These are phyloP conservation scores for Pachysandra terminalis DNA, from an alignment of 164 flowering plant genomes.

Conservation along the genomic window DNA sequence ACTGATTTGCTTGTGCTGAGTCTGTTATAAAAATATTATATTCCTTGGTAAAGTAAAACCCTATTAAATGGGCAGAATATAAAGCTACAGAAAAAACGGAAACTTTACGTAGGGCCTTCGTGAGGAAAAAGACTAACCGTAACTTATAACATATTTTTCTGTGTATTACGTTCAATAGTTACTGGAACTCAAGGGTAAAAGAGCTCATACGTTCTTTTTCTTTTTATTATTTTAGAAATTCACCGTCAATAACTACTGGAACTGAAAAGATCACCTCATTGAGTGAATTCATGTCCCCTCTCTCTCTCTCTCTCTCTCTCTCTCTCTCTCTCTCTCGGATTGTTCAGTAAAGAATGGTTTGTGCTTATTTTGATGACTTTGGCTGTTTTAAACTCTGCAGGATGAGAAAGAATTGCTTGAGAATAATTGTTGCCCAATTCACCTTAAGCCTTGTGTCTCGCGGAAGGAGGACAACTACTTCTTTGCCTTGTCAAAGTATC, in stretches of 20 bases:
- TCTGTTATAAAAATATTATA: too few species aligned
- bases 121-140: too few species aligned
- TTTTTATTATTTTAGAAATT: too few species aligned
- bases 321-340: neutral
- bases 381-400: slow-evolving; percentile 29
- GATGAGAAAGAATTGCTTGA: slow-evolving; percentile 91
- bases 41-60: too few species aligned
- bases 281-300: neutral
- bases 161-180: too few species aligned
- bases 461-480: slow-evolving; percentile 94
- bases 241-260: neutral
- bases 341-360: neutral
- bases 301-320: too few species aligned
- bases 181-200: too few species aligned
- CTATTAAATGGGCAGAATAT: too few species aligned
- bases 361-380: slow-evolving; percentile 1
- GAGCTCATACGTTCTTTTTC: too few species aligned
- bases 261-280: neutral
- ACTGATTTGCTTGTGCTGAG: neutral
- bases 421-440: slow-evolving; percentile 78
- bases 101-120: too few species aligned
- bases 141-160: too few species aligned
- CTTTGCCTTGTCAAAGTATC: slow-evolving; percentile 89
- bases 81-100: too few species aligned
- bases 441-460: slow-evolving; percentile 79